A percentile compares a stretch with the other conserved stretches of the same genome.
Evolutionary conservation across 1,284 basidiomycete genomes (phyloP).

Genomic region (Retiboletus fuscus): DNA sequence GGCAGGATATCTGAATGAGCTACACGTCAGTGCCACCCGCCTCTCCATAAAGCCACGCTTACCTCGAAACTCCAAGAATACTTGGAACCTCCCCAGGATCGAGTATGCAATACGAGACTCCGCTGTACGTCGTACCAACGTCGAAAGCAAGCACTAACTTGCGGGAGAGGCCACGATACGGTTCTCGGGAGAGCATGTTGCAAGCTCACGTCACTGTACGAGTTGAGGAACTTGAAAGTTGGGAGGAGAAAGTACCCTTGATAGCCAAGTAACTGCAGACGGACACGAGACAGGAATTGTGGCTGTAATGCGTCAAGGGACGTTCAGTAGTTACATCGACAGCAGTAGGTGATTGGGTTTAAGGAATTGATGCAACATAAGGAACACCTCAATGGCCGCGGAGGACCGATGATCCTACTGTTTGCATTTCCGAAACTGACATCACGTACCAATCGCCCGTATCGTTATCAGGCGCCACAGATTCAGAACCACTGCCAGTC

Average conservation of each 20-base stretch:
- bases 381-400: slow-evolving; percentile 5
- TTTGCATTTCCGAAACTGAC: slow-evolving; percentile 4
- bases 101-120: slow-evolving; percentile 58
- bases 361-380: slow-evolving; percentile 10
- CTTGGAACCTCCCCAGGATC: slow-evolving; percentile 62
- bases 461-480: slow-evolving; percentile 6
- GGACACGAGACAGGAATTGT: slow-evolving; percentile 3
- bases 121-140: slow-evolving; percentile 64
- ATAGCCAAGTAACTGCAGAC: background rate
- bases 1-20: no score
- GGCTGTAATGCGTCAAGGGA: slow-evolving; percentile 10
- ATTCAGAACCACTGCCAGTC: no score
- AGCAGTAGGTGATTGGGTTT: slow-evolving; percentile 3
- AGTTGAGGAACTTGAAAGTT: background rate
- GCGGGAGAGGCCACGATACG: slow-evolving; percentile 50
- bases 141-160: slow-evolving; percentile 63
- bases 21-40: slow-evolving; percentile 6
- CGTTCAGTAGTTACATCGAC: background rate
- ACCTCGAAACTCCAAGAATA: slow-evolving; percentile 58
- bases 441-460: slow-evolving; percentile 4
- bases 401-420: slow-evolving; percentile 18
- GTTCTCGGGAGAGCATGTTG: slow-evolving; percentile 44
- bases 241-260: background rate
- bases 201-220: slow-evolving; percentile 6
- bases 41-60: background rate